phyloP scores from a whole-genome alignment of 331 rosid genomes.

The Malus hybrid region DNA sequence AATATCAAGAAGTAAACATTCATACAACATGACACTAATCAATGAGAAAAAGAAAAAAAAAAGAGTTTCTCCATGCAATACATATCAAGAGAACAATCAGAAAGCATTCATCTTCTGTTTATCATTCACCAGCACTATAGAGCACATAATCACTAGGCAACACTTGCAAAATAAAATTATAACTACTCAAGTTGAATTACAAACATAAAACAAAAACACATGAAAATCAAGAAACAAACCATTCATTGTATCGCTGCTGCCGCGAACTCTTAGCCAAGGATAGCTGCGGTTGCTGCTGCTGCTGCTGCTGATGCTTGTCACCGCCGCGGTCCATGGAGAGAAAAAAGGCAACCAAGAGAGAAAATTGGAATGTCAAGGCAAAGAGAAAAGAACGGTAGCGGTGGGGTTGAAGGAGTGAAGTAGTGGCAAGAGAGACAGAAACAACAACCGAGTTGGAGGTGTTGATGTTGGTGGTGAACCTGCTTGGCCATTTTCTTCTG shows the following conservation, averaged over 20 bases:
- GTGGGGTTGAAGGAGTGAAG: slow-evolving; percentile 42
- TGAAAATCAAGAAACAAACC: slow-evolving; percentile 47
- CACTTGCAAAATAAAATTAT: background rate
- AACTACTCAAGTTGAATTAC: background rate
- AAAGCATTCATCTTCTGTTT: background rate
- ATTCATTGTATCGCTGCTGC: slow-evolving; percentile 81
- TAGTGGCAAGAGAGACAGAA: slow-evolving; percentile 53
- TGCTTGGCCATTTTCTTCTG: slow-evolving; percentile 53
- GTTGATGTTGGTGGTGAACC: slow-evolving; percentile 38
- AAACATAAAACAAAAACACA: background rate
- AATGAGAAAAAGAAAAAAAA: background rate
- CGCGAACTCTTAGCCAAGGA: slow-evolving; percentile 63
- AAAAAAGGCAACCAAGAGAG: slow-evolving; percentile 17
- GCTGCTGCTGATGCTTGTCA: slow-evolving; percentile 55
- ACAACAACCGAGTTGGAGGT: slow-evolving; percentile 44
- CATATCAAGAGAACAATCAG: background rate
- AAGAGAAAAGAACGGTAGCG: slow-evolving; percentile 27
- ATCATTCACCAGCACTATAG: background rate
- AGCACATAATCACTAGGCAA: slow-evolving; percentile 3
- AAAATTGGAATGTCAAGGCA: slow-evolving; percentile 34
- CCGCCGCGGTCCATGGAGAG: slow-evolving; percentile 67
- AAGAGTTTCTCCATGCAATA: background rate
- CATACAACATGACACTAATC: background rate
- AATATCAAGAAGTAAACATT: slow-evolving; percentile 15
- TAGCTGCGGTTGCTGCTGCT: slow-evolving; percentile 59